phyloP scores from a whole-genome alignment of 1,284 basidiomycete genomes.

The Rhodotorula sp. region DNA sequence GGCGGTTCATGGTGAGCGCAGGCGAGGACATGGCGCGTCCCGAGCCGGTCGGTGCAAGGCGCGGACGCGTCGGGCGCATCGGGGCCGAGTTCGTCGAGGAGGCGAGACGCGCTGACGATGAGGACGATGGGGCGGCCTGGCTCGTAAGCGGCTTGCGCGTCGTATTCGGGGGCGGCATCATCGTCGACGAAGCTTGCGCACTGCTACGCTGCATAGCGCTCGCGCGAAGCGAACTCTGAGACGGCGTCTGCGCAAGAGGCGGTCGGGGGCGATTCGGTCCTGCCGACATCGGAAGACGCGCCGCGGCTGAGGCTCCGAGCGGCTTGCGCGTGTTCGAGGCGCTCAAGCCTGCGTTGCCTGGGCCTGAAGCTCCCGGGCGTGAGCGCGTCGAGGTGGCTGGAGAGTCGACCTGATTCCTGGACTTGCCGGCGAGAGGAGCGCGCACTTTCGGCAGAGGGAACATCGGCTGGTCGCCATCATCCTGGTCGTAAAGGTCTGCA shows the following conservation, averaged over 20 bases:
- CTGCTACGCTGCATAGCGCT: no score
- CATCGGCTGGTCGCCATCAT: constrained; percentile 6
- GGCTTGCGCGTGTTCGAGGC: not conserved
- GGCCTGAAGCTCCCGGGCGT: not conserved
- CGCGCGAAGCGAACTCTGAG: no score
- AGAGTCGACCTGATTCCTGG: not conserved
- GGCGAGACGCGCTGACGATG: not conserved
- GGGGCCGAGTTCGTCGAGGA: not conserved
- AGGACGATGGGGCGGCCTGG: no score
- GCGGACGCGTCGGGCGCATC: no score
- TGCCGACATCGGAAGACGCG: not conserved
- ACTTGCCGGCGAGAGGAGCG: constrained; percentile 2
- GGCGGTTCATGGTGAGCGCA: not conserved
- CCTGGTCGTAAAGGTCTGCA: not conserved
- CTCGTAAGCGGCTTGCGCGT: no score
- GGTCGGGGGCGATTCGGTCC: no score
- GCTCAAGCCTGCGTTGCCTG: no score
- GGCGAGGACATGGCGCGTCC: not conserved
- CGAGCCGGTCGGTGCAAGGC: not conserved
- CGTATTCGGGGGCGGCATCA: no score
- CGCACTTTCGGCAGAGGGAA: constrained; percentile 17
- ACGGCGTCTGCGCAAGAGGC: no score
- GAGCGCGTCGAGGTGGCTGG: not conserved
- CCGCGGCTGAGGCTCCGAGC: not conserved
- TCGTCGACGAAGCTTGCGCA: no score